A percentile compares a stretch with the other conserved stretches of the same genome.
phyloP scores from a whole-genome alignment of 495 filamentous ascomycete species.

The Talaromyces borbonicus region DNA sequence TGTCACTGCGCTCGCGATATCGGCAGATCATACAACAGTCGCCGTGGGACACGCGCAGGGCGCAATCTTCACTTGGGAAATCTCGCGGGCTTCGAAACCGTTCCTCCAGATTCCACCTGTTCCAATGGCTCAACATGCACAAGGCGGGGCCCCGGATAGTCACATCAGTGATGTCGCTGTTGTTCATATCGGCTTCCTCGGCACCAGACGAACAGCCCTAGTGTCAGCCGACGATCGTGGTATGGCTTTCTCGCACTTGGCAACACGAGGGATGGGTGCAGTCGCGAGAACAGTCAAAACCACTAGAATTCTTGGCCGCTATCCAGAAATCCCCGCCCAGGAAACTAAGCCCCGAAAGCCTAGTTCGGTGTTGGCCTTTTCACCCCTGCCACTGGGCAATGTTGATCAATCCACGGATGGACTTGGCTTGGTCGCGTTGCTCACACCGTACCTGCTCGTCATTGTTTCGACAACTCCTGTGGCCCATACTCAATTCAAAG shows the following conservation, averaged over 20 bases:
- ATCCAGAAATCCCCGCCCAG: conserved; percentile 53
- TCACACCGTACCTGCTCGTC: conserved; percentile 91
- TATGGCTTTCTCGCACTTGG: conserved; percentile 97
- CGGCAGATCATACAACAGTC: conserved; percentile 85
- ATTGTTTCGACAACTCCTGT: conserved; percentile 94
- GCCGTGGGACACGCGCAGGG: conserved; percentile 84
- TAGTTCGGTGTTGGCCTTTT: conserved; percentile 89
- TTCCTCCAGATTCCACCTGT: conserved; percentile 84
- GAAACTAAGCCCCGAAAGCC: conserved; percentile 67
- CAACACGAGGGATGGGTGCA: conserved; percentile 80
- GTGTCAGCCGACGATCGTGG: conserved; percentile 93
- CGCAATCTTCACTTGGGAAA: conserved; percentile 95
- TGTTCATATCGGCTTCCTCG: conserved; percentile 89
- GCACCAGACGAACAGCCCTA: conserved; percentile 88
- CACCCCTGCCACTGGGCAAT: conserved; percentile 83
- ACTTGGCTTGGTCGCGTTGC: conserved; percentile 86
- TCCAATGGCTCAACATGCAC: conserved; percentile 51
- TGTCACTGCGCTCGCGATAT: conserved; percentile 79
- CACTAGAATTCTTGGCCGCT: conserved; percentile 81
- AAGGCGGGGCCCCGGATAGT: conserved; percentile 47
- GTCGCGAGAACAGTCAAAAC: conserved; percentile 81
- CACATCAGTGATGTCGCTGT: conserved; percentile 69
- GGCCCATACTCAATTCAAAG: conserved; percentile 92
- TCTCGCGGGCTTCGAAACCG: conserved; percentile 64
- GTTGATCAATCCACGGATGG: conserved; percentile 78